Conservation (phyloP, 805 yeast species). For the Metschnikowia arizonensis region DNA sequence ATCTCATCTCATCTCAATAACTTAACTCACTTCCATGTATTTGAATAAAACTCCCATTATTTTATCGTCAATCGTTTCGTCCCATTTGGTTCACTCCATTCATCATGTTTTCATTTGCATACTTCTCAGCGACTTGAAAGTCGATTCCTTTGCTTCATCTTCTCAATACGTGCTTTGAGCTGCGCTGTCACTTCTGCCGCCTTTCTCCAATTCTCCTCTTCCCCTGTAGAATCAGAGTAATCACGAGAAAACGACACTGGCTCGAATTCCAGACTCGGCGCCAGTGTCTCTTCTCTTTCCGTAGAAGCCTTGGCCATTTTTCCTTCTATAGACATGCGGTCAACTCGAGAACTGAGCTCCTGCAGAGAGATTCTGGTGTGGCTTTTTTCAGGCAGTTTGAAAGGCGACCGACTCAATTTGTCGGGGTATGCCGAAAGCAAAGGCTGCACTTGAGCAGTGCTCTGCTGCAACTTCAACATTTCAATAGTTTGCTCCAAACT, state of each 20-base stretch:
- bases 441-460: slow-evolving; percentile 8
- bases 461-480: slow-evolving; percentile 27
- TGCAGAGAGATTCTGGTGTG: slow-evolving; percentile 26
- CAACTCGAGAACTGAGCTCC: slow-evolving; percentile 40
- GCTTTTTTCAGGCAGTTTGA: slow-evolving; percentile 13
- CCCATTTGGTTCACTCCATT: too few species aligned
- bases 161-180: slow-evolving; percentile 80
- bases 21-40: too few species aligned
- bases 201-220: slow-evolving; percentile 76
- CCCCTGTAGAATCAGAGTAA: slow-evolving; percentile 12
- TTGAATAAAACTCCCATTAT: too few species aligned
- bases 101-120: background rate
- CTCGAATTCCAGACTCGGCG: slow-evolving; percentile 3
- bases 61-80: too few species aligned
- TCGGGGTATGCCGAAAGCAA: slow-evolving; percentile 4
- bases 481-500: slow-evolving; percentile 49
- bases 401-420: slow-evolving; percentile 12
- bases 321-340: slow-evolving; percentile 36
- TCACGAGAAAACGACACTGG: background rate
- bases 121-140: slow-evolving; percentile 10
- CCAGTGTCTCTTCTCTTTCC: background rate
- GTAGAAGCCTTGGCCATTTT: slow-evolving; percentile 1
- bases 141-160: slow-evolving; percentile 67
- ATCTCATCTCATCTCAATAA: too few species aligned
- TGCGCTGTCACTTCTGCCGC: slow-evolving; percentile 89